phyloP scores from a whole-genome alignment of 306 rosid species.

The Castanopsis chinensis region DNA sequence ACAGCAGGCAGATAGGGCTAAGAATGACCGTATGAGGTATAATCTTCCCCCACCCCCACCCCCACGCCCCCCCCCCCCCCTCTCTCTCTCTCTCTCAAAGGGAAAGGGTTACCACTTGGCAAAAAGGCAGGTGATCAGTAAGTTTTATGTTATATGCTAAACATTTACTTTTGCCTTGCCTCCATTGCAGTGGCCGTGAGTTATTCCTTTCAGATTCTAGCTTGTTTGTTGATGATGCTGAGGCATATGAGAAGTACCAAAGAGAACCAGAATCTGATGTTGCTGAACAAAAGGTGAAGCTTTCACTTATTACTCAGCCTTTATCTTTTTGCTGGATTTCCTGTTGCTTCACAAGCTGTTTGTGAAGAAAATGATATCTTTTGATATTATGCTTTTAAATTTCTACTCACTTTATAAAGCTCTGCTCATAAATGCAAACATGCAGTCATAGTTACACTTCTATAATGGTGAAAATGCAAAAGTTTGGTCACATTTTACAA shows the following conservation, averaged over 20 bases:
- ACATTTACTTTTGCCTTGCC: neutral
- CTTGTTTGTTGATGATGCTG: conserved; percentile 92
- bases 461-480: neutral
- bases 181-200: conserved; percentile 62
- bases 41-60: neutral
- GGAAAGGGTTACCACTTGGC: conserved; percentile 4
- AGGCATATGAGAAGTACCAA: conserved; percentile 76
- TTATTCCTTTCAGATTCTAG: conserved; percentile 86
- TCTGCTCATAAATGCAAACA: neutral
- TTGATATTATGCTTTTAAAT: neutral
- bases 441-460: neutral
- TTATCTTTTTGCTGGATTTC: neutral
- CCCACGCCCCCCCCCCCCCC: neutral
- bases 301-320: neutral
- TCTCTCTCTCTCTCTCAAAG: neutral
- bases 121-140: neutral
- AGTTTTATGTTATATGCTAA: neutral
- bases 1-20: conserved; percentile 92
- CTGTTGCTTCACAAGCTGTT: neutral
- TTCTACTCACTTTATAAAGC: neutral
- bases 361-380: neutral
- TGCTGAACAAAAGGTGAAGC: conserved; percentile 51
- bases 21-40: conserved; percentile 96
- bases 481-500: neutral
- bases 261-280: conserved; percentile 58